phyloP scores from a whole-genome alignment of 2,329 filamentous ascomycete genomes.

The Stachybotrys echinatus region DNA sequence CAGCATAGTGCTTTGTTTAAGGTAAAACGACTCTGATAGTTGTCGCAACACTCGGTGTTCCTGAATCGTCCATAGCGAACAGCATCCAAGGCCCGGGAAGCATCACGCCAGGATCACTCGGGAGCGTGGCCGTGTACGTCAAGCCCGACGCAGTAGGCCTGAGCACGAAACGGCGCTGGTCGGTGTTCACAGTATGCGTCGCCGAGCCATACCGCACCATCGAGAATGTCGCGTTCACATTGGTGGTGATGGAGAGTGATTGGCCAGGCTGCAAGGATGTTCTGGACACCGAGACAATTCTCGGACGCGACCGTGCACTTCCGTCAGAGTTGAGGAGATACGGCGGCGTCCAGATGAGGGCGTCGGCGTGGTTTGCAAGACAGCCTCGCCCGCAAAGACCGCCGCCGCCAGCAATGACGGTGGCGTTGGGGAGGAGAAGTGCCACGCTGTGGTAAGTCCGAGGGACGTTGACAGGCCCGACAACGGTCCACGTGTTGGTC shows the following conservation, averaged over 20 bases:
- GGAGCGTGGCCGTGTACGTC: neutral
- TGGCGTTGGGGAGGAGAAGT: neutral
- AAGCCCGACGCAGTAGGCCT: neutral
- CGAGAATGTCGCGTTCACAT: neutral
- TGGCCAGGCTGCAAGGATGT: neutral
- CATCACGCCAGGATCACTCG: neutral
- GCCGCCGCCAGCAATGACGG: neutral
- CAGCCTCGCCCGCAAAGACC: neutral
- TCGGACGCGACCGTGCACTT: neutral
- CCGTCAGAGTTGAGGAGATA: constrained; percentile 1
- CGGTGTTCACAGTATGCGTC: neutral
- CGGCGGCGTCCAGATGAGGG: neutral
- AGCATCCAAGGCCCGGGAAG: neutral
- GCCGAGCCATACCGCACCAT: neutral
- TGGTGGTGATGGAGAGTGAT: neutral
- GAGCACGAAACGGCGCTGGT: neutral
- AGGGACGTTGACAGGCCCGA: neutral
- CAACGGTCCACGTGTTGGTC: neutral
- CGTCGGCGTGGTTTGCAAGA: neutral
- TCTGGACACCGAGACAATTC: neutral
- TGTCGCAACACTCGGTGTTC: neutral
- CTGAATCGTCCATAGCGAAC: neutral
- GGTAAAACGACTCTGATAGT: neutral
- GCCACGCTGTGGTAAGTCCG: constrained; percentile 1
- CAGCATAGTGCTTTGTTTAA: too few relatives aligned